These are phyloP conservation scores for Malbranchea cinnamomea DNA, from an alignment of 2,329 filamentous ascomycete species.

Conservation along the genomic window DNA sequence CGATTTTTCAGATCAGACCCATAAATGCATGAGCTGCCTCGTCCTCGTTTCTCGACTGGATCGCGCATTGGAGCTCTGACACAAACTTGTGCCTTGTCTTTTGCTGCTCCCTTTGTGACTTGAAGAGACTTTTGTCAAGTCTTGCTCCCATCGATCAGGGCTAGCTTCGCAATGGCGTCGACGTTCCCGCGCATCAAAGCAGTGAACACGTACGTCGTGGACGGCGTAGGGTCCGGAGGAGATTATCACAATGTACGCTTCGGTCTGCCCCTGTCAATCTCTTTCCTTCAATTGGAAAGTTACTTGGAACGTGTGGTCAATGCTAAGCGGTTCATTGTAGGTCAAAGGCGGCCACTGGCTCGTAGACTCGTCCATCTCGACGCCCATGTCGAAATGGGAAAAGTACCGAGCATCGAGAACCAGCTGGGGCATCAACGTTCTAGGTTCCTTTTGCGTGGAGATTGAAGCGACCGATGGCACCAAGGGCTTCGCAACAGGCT, in stretches of 20 bases:
- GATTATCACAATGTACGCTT: slow-evolving; percentile 79
- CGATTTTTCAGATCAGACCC: no score
- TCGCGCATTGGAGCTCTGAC: no score
- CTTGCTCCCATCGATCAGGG: no score
- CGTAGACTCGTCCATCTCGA: slow-evolving; percentile 82
- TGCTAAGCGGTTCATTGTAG: slow-evolving; percentile 10
- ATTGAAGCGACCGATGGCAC: slow-evolving; percentile 80
- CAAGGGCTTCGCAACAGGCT: slow-evolving; percentile 87
- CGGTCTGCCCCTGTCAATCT: slow-evolving; percentile 25
- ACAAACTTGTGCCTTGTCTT: no score
- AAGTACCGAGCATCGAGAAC: slow-evolving; percentile 77
- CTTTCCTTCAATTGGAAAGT: neutral
- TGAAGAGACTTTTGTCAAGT: no score
- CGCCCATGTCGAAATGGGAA: slow-evolving; percentile 80
- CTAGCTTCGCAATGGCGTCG: slow-evolving; percentile 4
- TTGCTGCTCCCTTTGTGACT: no score
- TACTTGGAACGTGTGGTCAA: neutral
- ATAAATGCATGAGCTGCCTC: no score
- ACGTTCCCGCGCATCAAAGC: slow-evolving; percentile 30
- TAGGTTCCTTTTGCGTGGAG: slow-evolving; percentile 84
- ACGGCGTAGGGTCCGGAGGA: slow-evolving; percentile 33
- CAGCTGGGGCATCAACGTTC: slow-evolving; percentile 88
- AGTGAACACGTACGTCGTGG: slow-evolving; percentile 31
- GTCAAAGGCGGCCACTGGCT: slow-evolving; percentile 52
- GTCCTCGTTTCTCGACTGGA: no score